A percentile compares a stretch with the other conserved stretches of the same genome.
Conservation (phyloP, 2,329 filamentous ascomycete genomes). For the Aspergillus amoenus region DNA sequence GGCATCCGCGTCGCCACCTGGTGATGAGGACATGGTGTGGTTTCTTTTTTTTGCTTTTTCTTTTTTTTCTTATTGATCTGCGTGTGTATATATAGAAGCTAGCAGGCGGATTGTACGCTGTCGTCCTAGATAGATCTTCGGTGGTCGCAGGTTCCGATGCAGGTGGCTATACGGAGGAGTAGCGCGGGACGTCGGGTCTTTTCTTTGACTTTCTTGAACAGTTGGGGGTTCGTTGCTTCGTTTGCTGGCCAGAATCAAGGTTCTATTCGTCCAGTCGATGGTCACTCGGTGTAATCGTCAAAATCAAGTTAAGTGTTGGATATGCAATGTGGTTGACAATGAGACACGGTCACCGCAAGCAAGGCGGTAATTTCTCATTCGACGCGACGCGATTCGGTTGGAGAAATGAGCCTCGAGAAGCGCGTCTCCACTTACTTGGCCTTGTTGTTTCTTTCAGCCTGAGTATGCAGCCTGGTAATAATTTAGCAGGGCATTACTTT, state of each 20-base stretch:
- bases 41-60: background rate
- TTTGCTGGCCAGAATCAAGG: background rate
- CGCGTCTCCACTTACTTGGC: background rate
- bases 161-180: background rate
- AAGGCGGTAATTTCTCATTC: background rate
- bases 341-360: background rate
- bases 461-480: background rate
- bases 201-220: background rate
- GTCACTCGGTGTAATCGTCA: background rate
- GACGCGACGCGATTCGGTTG: conserved; percentile 7
- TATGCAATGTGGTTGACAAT: background rate
- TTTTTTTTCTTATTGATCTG: background rate
- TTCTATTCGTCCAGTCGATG: background rate
- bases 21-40: conserved; percentile 13
- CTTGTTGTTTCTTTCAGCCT: background rate
- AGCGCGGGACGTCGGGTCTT: background rate
- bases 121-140: background rate
- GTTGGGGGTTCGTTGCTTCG: background rate
- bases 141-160: background rate
- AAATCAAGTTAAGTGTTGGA: background rate
- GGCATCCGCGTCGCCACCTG: background rate
- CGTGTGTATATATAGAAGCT: background rate
- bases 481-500: too few species aligned
- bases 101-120: background rate
- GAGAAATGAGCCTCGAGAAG: background rate